Conservation (phyloP, 495 filamentous ascomycete species). For the Bacidia rubella region DNA sequence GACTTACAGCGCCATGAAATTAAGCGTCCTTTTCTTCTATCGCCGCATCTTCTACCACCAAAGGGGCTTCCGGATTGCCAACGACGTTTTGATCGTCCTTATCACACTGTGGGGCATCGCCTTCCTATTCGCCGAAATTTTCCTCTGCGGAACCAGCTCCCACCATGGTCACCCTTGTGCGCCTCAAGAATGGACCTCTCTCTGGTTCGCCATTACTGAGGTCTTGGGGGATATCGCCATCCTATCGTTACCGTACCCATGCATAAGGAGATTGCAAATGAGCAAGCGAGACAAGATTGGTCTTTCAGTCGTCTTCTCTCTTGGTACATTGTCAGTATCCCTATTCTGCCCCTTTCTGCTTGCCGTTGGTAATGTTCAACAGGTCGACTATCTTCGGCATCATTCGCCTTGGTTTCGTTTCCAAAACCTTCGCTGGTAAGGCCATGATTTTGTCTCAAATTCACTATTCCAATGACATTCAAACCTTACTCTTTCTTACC, state of each 20-base stretch:
- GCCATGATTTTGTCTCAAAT: neutral
- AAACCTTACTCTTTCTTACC: too few relatives aligned
- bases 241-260: conserved; percentile 5
- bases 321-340: conserved; percentile 1
- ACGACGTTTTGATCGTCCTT: conserved; percentile 1
- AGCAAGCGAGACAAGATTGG: conserved; percentile 1
- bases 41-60: conserved; percentile 5
- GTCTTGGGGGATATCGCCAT: conserved; percentile 5
- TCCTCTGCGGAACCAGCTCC: neutral
- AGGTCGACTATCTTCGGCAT: conserved; percentile 2
- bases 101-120: conserved; percentile 2
- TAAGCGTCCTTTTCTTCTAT: conserved; percentile 8
- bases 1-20: conserved; percentile 2
- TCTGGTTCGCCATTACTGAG: conserved; percentile 7
- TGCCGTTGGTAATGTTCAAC: neutral
- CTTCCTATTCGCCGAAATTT: neutral
- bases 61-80: conserved; percentile 3
- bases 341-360: neutral
- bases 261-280: conserved; percentile 7
- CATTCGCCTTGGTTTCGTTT: conserved; percentile 1
- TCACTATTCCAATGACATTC: too few relatives aligned
- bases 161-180: neutral
- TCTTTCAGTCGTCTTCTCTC: neutral
- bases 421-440: neutral
- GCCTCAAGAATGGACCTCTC: neutral